Conservation (phyloP, 2,329 filamentous ascomycete genomes). For the Clarireedia homoeocarpa region DNA sequence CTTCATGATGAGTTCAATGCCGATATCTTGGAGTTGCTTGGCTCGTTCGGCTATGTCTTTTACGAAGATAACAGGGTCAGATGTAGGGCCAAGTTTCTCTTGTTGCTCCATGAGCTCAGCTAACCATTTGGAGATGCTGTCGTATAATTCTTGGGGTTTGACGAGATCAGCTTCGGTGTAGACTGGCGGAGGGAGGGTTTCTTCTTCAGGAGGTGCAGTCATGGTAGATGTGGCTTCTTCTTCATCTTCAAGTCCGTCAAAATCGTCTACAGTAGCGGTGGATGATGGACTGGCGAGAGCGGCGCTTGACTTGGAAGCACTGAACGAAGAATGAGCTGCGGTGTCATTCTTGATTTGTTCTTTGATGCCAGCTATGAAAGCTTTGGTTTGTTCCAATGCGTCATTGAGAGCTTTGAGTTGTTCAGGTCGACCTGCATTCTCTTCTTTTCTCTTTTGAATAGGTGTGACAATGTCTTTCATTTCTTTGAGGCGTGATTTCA, state of each 20-base stretch:
- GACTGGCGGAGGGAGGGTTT: conserved; percentile 53
- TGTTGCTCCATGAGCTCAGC: conserved; percentile 63
- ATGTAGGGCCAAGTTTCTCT: conserved; percentile 57
- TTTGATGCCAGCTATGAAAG: conserved; percentile 63
- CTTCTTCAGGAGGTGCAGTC: conserved; percentile 32
- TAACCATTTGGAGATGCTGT: conserved; percentile 65
- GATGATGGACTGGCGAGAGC: conserved; percentile 30
- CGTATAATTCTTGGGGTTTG: conserved; percentile 53
- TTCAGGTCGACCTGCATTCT: conserved; percentile 63
- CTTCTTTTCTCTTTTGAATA: conserved; percentile 66
- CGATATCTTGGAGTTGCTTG: conserved; percentile 62
- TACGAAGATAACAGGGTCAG: conserved; percentile 66
- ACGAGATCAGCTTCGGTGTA: conserved; percentile 69
- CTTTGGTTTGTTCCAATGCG: conserved; percentile 61
- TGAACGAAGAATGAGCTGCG: conserved; percentile 47
- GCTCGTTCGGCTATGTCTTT: conserved; percentile 65
- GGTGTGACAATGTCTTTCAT: conserved; percentile 73
- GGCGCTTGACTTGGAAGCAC: conserved; percentile 36
- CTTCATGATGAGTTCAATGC: conserved; percentile 64
- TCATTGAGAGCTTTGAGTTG: conserved; percentile 60
- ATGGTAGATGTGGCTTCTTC: conserved; percentile 28
- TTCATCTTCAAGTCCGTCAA: conserved; percentile 78
- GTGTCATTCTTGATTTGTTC: conserved; percentile 65
- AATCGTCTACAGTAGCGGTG: conserved; percentile 38
- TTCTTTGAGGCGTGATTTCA: conserved; percentile 68